phyloP scores from a whole-genome alignment of 169 alveolate genomes.

The Theileria parva region DNA sequence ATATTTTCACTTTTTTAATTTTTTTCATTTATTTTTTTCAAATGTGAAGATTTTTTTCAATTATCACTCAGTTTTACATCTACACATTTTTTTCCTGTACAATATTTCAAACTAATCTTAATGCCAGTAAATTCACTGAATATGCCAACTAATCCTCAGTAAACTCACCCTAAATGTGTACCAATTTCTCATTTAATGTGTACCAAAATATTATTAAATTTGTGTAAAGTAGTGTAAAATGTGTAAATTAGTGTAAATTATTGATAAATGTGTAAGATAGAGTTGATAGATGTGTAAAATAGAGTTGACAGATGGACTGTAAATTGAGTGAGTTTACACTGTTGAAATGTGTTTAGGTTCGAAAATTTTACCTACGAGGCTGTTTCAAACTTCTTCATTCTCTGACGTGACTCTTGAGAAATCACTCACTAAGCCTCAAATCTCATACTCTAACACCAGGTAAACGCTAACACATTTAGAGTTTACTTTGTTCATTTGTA shows the following conservation, averaged over 20 bases:
- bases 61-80: not conserved
- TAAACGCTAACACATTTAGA: not conserved
- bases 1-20: not conserved
- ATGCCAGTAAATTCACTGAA: not conserved
- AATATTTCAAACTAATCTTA: not conserved
- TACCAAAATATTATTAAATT: too few species aligned
- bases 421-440: not conserved
- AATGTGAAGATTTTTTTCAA: not conserved
- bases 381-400: slow-evolving; percentile 3
- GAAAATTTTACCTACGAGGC: not conserved
- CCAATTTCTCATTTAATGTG: too few species aligned
- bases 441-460: not conserved
- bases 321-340: not conserved
- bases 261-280: not conserved
- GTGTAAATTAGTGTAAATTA: too few species aligned
- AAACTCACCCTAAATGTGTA: too few species aligned
- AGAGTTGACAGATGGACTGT: not conserved
- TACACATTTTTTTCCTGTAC: slow-evolving; percentile 13
- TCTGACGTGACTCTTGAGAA: not conserved
- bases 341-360: not conserved
- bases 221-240: too few species aligned
- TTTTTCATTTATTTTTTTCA: not conserved
- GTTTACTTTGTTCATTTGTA: not conserved
- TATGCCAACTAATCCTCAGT: too few species aligned
- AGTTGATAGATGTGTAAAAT: not conserved